A percentile compares a stretch with the other conserved stretches of the same genome.
Evolutionary conservation across 495 filamentous ascomycete genomes (phyloP).

Genomic region (Penicillium herquei): DNA sequence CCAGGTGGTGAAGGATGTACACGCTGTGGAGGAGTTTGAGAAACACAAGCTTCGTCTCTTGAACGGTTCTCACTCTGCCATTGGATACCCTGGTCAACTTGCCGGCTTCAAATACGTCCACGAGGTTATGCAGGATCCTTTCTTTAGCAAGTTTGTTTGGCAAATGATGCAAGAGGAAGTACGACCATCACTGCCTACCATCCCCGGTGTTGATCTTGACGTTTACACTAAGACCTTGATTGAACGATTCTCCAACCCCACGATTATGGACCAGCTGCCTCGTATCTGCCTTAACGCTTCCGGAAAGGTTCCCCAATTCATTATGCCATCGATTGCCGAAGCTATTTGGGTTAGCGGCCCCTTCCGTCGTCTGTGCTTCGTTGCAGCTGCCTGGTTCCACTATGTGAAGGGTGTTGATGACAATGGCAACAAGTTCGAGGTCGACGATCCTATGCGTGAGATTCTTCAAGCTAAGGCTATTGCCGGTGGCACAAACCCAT

Average conservation of each 20-base stretch:
- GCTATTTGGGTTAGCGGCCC: constrained; percentile 43
- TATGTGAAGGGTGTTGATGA: constrained; percentile 47
- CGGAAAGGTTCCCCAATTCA: constrained; percentile 52
- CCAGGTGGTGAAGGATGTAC: constrained; percentile 45
- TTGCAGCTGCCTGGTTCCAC: constrained; percentile 47
- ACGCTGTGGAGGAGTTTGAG: constrained; percentile 47
- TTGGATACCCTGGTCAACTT: constrained; percentile 45
- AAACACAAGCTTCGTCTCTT: constrained; percentile 51
- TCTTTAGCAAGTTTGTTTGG: constrained; percentile 40
- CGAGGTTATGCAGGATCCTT: constrained; percentile 43
- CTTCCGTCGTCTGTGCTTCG: constrained; percentile 47
- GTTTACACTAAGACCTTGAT: constrained; percentile 46
- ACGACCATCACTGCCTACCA: constrained; percentile 43
- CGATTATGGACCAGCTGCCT: constrained; percentile 48
- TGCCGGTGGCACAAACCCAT: constrained; percentile 37
- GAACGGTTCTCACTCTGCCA: constrained; percentile 46
- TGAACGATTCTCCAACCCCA: constrained; percentile 50
- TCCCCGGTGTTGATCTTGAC: constrained; percentile 46
- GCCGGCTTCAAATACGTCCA: constrained; percentile 48
- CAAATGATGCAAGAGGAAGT: constrained; percentile 53
- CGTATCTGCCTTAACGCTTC: constrained; percentile 47
- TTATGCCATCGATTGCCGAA: constrained; percentile 51
- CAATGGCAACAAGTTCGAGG: constrained; percentile 34
- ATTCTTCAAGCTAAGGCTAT: constrained; percentile 42
- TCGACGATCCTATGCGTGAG: constrained; percentile 46